Conservation (phyloP, 306 rosid species). For the Acmispon strigosus region DNA sequence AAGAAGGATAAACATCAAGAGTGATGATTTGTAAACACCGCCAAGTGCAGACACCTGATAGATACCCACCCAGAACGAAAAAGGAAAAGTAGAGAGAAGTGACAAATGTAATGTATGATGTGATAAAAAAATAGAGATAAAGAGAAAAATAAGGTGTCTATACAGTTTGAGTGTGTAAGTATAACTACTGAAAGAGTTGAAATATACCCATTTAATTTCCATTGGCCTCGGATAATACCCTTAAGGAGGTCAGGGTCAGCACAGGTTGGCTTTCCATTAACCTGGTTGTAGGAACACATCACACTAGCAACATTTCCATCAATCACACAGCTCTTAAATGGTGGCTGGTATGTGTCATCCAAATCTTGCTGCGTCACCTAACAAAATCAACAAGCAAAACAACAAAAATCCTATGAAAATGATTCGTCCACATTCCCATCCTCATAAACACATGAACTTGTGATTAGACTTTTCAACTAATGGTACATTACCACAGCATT, state of each 20-base stretch:
- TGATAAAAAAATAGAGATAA: too few relatives aligned
- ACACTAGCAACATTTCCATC: slow-evolving; percentile 99
- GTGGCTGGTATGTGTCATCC: slow-evolving; percentile 94
- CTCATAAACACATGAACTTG: background rate
- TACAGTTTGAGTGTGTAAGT: too few relatives aligned
- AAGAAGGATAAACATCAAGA: background rate
- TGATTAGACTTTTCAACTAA: background rate
- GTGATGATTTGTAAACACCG: too few relatives aligned
- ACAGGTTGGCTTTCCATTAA: slow-evolving; percentile 92
- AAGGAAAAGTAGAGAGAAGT: too few relatives aligned
- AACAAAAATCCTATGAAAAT: background rate
- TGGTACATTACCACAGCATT: slow-evolving; percentile 65
- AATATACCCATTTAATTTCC: slow-evolving; percentile 92
- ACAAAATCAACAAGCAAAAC: slow-evolving; percentile 11
- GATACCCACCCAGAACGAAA: too few relatives aligned
- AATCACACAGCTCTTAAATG: slow-evolving; percentile 90
- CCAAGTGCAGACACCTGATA: too few relatives aligned
- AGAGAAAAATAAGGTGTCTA: too few relatives aligned
- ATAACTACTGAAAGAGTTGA: background rate
- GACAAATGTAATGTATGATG: too few relatives aligned
- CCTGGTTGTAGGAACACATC: slow-evolving; percentile 94
- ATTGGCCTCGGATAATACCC: slow-evolving; percentile 71
- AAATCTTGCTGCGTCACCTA: slow-evolving; percentile 82
- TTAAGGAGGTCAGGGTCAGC: slow-evolving; percentile 89
- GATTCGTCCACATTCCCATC: background rate